A percentile compares a stretch with the other conserved stretches of the same genome.
Conservation (phyloP, 2,329 filamentous ascomycete genomes). For the Cercospora sp. region DNA sequence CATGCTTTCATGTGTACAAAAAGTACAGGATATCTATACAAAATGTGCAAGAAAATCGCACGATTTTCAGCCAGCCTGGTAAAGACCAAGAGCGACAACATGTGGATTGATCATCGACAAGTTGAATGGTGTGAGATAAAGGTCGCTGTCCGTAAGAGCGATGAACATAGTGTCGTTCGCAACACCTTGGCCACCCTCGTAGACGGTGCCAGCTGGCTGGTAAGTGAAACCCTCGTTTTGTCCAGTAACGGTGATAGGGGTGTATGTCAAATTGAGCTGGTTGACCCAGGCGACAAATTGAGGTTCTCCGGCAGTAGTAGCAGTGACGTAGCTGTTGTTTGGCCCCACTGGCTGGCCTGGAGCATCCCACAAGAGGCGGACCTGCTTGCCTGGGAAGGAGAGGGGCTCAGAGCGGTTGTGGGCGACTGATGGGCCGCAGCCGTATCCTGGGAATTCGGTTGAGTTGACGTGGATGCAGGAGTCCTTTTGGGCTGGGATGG, state of each 20-base stretch:
- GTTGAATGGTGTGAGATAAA: conserved; percentile 75
- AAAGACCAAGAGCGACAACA: conserved; percentile 71
- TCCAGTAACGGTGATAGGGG: conserved; percentile 64
- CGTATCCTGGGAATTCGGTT: conserved; percentile 45
- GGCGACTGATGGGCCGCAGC: conserved; percentile 65
- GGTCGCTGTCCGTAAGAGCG: conserved; percentile 68
- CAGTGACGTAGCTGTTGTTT: conserved; percentile 78
- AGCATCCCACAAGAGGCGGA: conserved; percentile 71
- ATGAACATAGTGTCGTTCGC: conserved; percentile 81
- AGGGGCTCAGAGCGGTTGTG: conserved; percentile 71
- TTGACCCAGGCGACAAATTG: conserved; percentile 73
- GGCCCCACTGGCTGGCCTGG: conserved; percentile 71
- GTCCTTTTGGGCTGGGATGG: conserved; percentile 48
- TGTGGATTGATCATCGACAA: conserved; percentile 72
- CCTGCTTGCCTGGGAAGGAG: conserved; percentile 70
- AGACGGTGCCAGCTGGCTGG: conserved; percentile 71
- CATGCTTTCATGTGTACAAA: not conserved
- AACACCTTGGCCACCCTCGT: conserved; percentile 62
- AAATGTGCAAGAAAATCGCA: not conserved
- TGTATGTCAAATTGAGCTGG: conserved; percentile 63
- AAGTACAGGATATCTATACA: not conserved
- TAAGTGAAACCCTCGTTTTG: conserved; percentile 64
- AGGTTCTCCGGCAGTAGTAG: conserved; percentile 58
- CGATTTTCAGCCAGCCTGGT: conserved; percentile 66
- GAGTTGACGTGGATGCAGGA: conserved; percentile 60